Conservation (phyloP, 2,329 filamentous ascomycete genomes). For the Xylariaceae sp. region DNA sequence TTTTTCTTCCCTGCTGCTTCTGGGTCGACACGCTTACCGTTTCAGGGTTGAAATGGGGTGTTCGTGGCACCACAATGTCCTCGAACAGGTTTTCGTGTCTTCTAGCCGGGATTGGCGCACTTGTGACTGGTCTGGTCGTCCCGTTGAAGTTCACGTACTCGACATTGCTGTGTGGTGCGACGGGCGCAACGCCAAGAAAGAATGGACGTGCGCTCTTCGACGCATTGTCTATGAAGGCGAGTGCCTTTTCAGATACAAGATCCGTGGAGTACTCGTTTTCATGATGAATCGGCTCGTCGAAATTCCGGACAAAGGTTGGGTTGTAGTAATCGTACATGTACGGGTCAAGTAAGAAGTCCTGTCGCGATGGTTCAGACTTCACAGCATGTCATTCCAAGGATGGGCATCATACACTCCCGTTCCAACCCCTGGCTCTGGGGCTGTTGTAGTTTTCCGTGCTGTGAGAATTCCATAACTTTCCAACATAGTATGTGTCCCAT, state of each 20-base stretch:
- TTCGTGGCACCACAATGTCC: constrained; percentile 64
- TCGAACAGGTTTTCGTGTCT: constrained; percentile 66
- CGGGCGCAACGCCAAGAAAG: constrained; percentile 65
- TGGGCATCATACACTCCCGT: constrained; percentile 42
- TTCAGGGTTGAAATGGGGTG: constrained; percentile 68
- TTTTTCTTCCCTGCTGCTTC: neutral
- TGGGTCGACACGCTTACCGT: constrained; percentile 40
- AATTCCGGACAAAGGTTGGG: constrained; percentile 62
- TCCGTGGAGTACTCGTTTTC: constrained; percentile 61
- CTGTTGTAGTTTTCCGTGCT: constrained; percentile 64
- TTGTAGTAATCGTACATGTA: constrained; percentile 69
- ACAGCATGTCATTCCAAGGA: neutral
- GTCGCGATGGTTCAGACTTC: constrained; percentile 1
- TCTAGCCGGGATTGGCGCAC: constrained; percentile 59
- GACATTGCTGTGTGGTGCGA: constrained; percentile 51
- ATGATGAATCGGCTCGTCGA: constrained; percentile 58
- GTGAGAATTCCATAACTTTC: constrained; percentile 74
- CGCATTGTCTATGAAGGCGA: constrained; percentile 60
- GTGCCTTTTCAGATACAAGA: constrained; percentile 57
- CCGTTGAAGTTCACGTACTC: constrained; percentile 34
- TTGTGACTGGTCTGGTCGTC: constrained; percentile 41
- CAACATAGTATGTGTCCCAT: constrained; percentile 74
- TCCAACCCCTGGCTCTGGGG: constrained; percentile 59
- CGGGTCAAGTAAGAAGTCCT: constrained; percentile 61
- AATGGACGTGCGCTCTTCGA: constrained; percentile 56